phyloP scores from a whole-genome alignment of 169 alveolate species.

The Perkinsus olseni region DNA sequence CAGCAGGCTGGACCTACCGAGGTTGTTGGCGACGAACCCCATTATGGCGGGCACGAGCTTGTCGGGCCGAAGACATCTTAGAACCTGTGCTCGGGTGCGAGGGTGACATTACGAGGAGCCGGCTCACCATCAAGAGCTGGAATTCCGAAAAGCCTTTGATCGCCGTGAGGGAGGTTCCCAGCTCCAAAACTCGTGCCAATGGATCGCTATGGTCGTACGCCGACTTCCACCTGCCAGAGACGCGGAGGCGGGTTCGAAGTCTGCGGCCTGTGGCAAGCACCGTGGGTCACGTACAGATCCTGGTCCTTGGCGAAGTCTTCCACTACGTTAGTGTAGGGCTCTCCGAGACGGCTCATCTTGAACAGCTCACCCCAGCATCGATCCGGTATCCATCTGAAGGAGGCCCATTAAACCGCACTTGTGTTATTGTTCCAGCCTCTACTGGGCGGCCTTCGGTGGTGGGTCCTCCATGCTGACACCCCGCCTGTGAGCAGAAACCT shows the following conservation, averaged over 20 bases:
- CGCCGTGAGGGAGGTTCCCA: constrained; percentile 8
- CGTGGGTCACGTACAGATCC: constrained; percentile 11
- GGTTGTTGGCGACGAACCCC: constrained; percentile 45
- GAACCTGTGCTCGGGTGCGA: constrained; percentile 4
- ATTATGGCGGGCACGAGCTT: constrained; percentile 57
- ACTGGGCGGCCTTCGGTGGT: constrained; percentile 31
- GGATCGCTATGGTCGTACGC: constrained; percentile 64
- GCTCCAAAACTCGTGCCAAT: constrained; percentile 35
- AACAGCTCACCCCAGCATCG: constrained; percentile 69
- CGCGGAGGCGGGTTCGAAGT: not conserved
- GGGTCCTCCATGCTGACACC: constrained; percentile 46
- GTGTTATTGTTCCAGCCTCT: not conserved
- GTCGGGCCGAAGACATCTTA: constrained; percentile 76
- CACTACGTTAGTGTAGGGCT: constrained; percentile 13
- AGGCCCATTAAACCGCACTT: not conserved
- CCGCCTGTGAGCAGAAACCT: constrained; percentile 72
- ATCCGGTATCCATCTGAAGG: constrained; percentile 46
- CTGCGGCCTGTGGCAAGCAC: too few species aligned
- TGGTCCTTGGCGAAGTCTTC: constrained; percentile 36
- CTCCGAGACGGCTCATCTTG: constrained; percentile 26
- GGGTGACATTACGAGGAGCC: too few species aligned
- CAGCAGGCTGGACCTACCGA: constrained; percentile 24
- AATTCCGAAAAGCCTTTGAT: constrained; percentile 40
- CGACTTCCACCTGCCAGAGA: constrained; percentile 15
- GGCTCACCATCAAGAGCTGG: constrained; percentile 36